Evolutionary conservation across 2,329 filamentous ascomycete species (phyloP), one percentile per base, ranked within the genome.

Genomic region (Cordyceps farinosa): DNA sequence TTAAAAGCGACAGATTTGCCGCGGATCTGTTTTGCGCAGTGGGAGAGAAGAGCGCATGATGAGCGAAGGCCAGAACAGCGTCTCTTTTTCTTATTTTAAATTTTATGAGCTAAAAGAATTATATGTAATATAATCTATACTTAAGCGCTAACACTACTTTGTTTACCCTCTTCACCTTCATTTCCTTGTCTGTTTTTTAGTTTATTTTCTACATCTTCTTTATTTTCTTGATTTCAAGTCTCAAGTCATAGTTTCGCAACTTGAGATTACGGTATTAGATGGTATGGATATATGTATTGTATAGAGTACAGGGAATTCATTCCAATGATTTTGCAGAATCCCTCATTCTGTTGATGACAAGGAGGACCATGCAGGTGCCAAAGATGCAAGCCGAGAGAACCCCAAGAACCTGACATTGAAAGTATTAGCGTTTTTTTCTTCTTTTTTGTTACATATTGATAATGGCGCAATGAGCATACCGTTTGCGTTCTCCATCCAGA

Each of bases 401-500:
- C 2, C 80, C 84, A 69, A 91, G 84, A 30, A 89, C 78, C 87
- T 89, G 30, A 10, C 17, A 8, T 34, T 36, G 15, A 4, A 34
- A 2, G 3, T 15, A 17, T 36, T 44, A 36, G 36, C n/a, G 17
- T 30, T 15, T n/a, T 22, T 22, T 5, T 34, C 22, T 22, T 22
- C 22, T 22, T 22, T 22, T 22, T 22, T 22, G 22, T 22, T 22
- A 22, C 22, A 22, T 22, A 22, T 22, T 22, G 8, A 27, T 15
- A 50, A 5, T 45, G 4, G 17, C 8, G 32, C 15, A 5, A 17
- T n/a, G 73, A 42, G 10, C 80, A 67, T 71, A 96, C 90, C 48
- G 88, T 75, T 73, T 98, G 93, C 44, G 95, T 98, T 76, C 92
- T 94, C 90, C 91, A 95, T 1, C 95, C 95, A 36, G 87, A 90